phyloP scores from a whole-genome alignment of 2,329 filamentous ascomycete species.

The Phialophora tarda region DNA sequence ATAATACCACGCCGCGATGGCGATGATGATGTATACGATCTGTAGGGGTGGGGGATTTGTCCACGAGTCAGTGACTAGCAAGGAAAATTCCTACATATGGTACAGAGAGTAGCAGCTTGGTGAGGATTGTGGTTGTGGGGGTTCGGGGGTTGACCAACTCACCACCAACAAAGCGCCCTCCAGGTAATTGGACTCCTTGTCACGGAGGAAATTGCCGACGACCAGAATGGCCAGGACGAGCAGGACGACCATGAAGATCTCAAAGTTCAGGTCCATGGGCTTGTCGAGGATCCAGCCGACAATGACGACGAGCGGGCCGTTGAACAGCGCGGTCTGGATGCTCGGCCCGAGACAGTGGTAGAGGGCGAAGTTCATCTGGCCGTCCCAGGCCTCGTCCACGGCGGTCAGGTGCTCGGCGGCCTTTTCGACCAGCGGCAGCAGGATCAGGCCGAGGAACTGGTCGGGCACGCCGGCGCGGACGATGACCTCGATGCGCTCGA shows the following conservation, averaged over 20 bases:
- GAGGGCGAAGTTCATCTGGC: slow-evolving; percentile 77
- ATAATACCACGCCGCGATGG: slow-evolving; percentile 66
- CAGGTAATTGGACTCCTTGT: slow-evolving; percentile 88
- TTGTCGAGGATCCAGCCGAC: slow-evolving; percentile 79
- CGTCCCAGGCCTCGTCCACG: slow-evolving; percentile 82
- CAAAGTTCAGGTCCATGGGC: slow-evolving; percentile 79
- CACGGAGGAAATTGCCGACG: slow-evolving; percentile 83
- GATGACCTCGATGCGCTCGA: slow-evolving; percentile 71
- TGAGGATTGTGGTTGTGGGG: too few species aligned
- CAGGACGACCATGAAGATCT: slow-evolving; percentile 82
- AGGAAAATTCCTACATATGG: neutral
- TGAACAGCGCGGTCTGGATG: slow-evolving; percentile 87
- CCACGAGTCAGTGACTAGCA: slow-evolving; percentile 4
- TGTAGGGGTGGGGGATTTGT: neutral
- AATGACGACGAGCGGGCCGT: slow-evolving; percentile 80
- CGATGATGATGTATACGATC: slow-evolving; percentile 66
- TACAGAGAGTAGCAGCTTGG: too few species aligned
- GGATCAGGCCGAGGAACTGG: slow-evolving; percentile 72
- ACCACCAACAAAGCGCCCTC: slow-evolving; percentile 82
- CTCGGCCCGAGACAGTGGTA: slow-evolving; percentile 86
- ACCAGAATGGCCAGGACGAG: slow-evolving; percentile 84
- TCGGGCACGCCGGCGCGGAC: slow-evolving; percentile 61
- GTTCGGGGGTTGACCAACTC: neutral
- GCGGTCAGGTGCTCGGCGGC: slow-evolving; percentile 84
- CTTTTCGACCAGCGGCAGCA: slow-evolving; percentile 74